A percentile compares a stretch with the other conserved stretches of the same genome.
Conservation (phyloP, 1,284 basidiomycete species). For the Filobasidium uniguttulatum region DNA sequence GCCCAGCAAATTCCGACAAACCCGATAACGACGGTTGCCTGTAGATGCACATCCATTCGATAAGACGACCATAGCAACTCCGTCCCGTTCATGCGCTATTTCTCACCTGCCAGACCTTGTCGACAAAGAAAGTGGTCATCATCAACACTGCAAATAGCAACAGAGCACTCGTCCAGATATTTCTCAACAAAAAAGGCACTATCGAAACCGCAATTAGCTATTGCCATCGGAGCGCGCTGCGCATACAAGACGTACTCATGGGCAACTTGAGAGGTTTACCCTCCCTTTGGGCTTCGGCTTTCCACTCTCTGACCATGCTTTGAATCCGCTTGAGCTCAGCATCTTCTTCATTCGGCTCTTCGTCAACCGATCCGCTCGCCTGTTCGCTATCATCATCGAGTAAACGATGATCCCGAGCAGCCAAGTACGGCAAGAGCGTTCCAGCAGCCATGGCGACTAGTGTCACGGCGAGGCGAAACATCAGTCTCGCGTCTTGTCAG, state of each 20-base stretch:
- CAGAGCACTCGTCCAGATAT: constrained; percentile 80
- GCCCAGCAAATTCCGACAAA: constrained; percentile 87
- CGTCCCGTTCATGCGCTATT: background rate
- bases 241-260: constrained; percentile 39
- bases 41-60: background rate
- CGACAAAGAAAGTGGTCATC: constrained; percentile 68
- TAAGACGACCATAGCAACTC: background rate
- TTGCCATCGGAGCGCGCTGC: background rate
- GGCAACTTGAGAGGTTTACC: constrained; percentile 62
- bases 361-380: constrained; percentile 37
- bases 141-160: constrained; percentile 63
- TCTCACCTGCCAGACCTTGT: constrained; percentile 53
- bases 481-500: background rate
- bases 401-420: constrained; percentile 60
- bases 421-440: constrained; percentile 64
- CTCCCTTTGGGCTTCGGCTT: constrained; percentile 57
- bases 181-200: constrained; percentile 72
- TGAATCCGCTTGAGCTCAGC: constrained; percentile 54
- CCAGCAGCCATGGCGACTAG: constrained; percentile 73
- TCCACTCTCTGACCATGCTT: constrained; percentile 62
- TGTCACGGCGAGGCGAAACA: background rate
- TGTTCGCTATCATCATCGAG: constrained; percentile 41
- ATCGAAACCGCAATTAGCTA: background rate
- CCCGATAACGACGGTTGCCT: constrained; percentile 67
- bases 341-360: constrained; percentile 48